Evolutionary conservation across 2,329 filamentous ascomycete species (phyloP).

Genomic region (Sphaerulina musiva): DNA sequence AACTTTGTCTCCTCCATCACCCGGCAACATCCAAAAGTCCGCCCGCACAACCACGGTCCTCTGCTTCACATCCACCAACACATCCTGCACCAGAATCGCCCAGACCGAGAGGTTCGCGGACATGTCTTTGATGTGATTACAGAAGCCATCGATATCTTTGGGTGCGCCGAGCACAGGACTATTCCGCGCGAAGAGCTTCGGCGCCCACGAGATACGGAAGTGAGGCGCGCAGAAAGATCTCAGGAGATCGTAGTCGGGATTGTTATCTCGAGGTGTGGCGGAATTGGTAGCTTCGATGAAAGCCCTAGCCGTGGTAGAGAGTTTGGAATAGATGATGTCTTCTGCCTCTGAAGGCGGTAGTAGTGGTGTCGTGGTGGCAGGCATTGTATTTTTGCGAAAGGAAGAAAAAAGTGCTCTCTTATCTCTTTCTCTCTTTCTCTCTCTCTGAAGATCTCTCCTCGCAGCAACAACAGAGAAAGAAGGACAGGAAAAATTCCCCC

Average conservation of each 20-base stretch:
- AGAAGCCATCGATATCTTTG: constrained; percentile 18
- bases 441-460: too few relatives aligned
- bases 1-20: constrained; percentile 13
- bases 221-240: constrained; percentile 11
- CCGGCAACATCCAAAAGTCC: constrained; percentile 18
- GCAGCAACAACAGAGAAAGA: too few relatives aligned
- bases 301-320: constrained; percentile 14
- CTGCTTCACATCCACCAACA: constrained; percentile 15
- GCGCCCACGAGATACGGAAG: constrained; percentile 19
- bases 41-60: constrained; percentile 12
- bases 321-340: constrained; percentile 11
- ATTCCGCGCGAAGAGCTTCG: constrained; percentile 15
- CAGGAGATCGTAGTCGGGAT: constrained; percentile 16
- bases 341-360: neutral
- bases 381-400: neutral
- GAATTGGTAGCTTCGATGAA: constrained; percentile 18
- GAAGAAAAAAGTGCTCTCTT: too few relatives aligned
- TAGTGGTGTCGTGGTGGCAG: neutral
- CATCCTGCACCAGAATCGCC: constrained; percentile 12
- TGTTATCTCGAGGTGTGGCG: constrained; percentile 12
- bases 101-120: constrained; percentile 15
- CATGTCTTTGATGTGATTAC: constrained; percentile 13
- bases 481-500: too few relatives aligned
- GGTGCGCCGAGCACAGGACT: constrained; percentile 11
- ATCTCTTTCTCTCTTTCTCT: too few relatives aligned